phyloP scores from a whole-genome alignment of 306 rosid species.

The Medicago arabica region DNA sequence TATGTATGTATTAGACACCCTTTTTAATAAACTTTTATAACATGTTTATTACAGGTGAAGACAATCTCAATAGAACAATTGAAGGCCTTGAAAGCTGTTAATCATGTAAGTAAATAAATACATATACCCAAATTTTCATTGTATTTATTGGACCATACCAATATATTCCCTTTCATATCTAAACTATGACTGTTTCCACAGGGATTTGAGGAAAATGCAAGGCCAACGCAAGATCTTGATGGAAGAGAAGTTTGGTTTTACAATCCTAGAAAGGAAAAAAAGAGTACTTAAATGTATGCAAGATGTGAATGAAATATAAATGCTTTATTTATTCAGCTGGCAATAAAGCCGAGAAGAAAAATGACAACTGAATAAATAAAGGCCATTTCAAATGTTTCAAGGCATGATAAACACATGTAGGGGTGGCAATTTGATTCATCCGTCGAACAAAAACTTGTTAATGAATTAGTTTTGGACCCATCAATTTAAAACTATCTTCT shows the following conservation, averaged over 20 bases:
- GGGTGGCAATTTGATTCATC: no score
- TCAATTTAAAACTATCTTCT: no score
- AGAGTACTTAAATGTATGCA: not conserved
- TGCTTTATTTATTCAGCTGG: no score
- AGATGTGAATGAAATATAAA: not conserved
- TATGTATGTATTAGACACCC: not conserved
- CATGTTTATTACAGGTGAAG: conserved; percentile 54
- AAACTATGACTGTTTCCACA: conserved; percentile 26
- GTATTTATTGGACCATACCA: no score
- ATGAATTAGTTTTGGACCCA: no score
- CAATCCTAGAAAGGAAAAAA: conserved; percentile 30
- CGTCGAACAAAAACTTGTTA: no score
- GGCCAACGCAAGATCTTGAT: conserved; percentile 60
- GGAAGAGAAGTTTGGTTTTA: conserved; percentile 60
- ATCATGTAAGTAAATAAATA: conserved; percentile 54
- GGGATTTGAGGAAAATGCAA: conserved; percentile 68
- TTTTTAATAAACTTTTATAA: not conserved
- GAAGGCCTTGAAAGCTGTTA: conserved; percentile 56
- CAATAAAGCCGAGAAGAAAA: not conserved
- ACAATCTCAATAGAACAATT: conserved; percentile 73
- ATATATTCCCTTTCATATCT: no score
- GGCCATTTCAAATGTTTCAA: no score
- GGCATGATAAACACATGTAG: no score
- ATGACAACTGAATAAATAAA: no score
- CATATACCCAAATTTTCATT: no score